These are phyloP conservation scores for Boletellus ananas DNA, from an alignment of 768 basidiomycete species.

Conservation along the genomic window DNA sequence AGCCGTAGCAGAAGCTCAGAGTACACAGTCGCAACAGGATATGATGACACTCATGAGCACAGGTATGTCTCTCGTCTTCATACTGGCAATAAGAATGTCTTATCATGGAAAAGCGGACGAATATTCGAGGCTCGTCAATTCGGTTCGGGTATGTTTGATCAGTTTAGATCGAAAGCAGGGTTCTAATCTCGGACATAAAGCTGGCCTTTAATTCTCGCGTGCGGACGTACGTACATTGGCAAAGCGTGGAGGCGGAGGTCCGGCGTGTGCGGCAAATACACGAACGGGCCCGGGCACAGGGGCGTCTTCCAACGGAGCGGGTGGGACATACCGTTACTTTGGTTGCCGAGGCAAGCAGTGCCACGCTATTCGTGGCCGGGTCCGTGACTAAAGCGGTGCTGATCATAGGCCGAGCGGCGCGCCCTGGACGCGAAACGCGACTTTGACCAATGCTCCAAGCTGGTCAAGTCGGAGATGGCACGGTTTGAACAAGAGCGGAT, in stretches of 20 bases:
- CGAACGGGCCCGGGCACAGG: conserved; percentile 79
- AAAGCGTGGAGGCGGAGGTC: conserved; percentile 71
- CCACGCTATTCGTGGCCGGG: neutral
- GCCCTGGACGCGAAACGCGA: conserved; percentile 81
- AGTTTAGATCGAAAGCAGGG: neutral
- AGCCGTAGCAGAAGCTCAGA: conserved; percentile 70
- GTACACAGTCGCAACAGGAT: conserved; percentile 76
- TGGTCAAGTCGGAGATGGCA: conserved; percentile 85
- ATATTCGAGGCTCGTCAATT: conserved; percentile 86
- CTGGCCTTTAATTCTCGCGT: conserved; percentile 86
- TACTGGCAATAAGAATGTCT: neutral
- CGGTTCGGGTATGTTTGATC: conserved; percentile 64
- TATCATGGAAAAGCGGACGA: conserved; percentile 60
- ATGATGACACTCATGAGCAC: conserved; percentile 77
- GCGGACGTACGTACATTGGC: conserved; percentile 78
- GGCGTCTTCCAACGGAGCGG: conserved; percentile 65
- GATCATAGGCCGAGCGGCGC: conserved; percentile 72
- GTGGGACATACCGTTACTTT: conserved; percentile 70
- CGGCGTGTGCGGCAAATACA: conserved; percentile 69
- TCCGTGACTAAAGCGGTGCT: neutral
- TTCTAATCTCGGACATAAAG: conserved; percentile 35
- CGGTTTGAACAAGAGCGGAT: conserved; percentile 92
- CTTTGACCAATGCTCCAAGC: conserved; percentile 82
- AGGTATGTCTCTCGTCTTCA: conserved; percentile 34
- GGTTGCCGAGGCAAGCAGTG: conserved; percentile 66